Conservation (phyloP, 305 asterid genomes). For the Solanum hybrid region DNA sequence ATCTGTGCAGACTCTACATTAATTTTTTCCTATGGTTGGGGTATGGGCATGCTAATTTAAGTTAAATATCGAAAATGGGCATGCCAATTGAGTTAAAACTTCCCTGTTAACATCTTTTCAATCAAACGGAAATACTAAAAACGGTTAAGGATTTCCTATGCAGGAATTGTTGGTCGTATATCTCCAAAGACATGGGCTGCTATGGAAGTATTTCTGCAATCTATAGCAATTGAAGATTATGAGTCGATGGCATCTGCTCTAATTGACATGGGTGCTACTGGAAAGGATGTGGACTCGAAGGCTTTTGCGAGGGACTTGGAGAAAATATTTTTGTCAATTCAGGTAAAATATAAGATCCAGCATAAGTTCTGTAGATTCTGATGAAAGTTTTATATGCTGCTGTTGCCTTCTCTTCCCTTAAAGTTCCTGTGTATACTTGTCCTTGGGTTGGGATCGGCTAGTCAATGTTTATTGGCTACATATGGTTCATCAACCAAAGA, state of each 20-base stretch:
- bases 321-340: constrained; percentile 74
- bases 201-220: constrained; percentile 77
- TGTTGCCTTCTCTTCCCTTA: neutral
- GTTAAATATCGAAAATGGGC: neutral
- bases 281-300: constrained; percentile 50
- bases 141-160: neutral
- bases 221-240: constrained; percentile 70
- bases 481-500: neutral
- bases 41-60: neutral
- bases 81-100: neutral
- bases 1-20: neutral
- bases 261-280: constrained; percentile 95
- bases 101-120: neutral
- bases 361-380: neutral
- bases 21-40: neutral
- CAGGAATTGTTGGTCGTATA: constrained; percentile 97
- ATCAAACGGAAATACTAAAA: constrained; percentile 2
- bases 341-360: constrained; percentile 31
- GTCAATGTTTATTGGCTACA: neutral
- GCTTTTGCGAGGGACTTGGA: constrained; percentile 83
- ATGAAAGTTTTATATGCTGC: neutral
- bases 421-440: neutral
- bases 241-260: constrained; percentile 87
- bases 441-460: neutral
- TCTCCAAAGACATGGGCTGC: constrained; percentile 96